These are phyloP conservation scores for Penicillium paneum DNA, from an alignment of 2,329 filamentous ascomycete genomes.

Conservation along the genomic window DNA sequence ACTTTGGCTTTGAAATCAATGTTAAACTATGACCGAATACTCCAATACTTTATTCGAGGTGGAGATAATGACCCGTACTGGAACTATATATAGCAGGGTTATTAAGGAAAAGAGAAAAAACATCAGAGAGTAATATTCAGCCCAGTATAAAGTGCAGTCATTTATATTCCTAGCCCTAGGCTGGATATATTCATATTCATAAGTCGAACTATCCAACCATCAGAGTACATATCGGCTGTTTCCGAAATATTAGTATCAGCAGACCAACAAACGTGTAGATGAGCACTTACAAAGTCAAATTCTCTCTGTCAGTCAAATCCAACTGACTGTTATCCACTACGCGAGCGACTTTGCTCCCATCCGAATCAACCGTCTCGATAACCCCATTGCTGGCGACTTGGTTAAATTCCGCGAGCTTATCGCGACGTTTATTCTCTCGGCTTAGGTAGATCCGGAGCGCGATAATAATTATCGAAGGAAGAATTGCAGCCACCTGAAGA, in stretches of 20 bases:
- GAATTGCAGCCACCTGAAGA: slow-evolving; percentile 36
- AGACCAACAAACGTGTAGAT: not conserved
- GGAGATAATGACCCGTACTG: not conserved
- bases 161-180: not conserved
- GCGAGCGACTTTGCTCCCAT: slow-evolving; percentile 28
- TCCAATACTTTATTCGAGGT: not conserved
- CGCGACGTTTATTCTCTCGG: slow-evolving; percentile 41
- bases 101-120: not conserved
- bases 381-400: slow-evolving; percentile 26
- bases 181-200: no score
- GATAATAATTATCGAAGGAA: slow-evolving; percentile 42
- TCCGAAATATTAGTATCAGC: not conserved
- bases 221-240: slow-evolving; percentile 3
- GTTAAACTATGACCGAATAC: not conserved
- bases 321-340: slow-evolving; percentile 39
- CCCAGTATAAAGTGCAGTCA: not conserved
- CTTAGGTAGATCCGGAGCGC: slow-evolving; percentile 42
- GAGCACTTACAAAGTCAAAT: slow-evolving; percentile 24
- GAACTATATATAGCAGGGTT: not conserved
- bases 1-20: not conserved
- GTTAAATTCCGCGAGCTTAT: slow-evolving; percentile 24
- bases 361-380: slow-evolving; percentile 21
- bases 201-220: not conserved
- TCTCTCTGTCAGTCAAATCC: slow-evolving; percentile 39
- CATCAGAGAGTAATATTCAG: not conserved